phyloP scores from a whole-genome alignment of 331 rosid species.

The Pyrus hybrid region DNA sequence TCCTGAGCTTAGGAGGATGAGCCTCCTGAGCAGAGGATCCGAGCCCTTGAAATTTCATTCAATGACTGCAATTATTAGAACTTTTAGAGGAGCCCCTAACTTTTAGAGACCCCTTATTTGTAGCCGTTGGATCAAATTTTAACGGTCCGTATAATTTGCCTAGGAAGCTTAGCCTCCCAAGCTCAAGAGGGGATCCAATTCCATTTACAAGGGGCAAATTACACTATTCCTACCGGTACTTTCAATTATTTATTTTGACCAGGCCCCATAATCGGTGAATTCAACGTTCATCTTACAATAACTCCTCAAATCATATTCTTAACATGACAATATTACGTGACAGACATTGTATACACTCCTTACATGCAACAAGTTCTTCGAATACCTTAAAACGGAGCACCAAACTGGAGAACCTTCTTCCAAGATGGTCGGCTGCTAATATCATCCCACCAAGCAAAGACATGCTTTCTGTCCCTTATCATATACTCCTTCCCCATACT shows the following conservation, averaged over 20 bases:
- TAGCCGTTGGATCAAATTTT: too few relatives aligned
- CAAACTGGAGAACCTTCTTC: background rate
- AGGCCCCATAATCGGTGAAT: background rate
- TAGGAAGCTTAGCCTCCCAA: too few relatives aligned
- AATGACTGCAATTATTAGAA: too few relatives aligned
- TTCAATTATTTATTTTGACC: background rate
- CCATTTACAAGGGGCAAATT: background rate
- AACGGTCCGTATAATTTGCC: too few relatives aligned
- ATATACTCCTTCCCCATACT: background rate
- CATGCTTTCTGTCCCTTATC: background rate
- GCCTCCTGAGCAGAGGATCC: too few relatives aligned
- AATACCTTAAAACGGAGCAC: background rate
- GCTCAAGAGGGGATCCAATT: too few relatives aligned
- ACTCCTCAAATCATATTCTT: background rate
- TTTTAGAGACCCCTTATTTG: too few relatives aligned
- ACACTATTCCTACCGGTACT: background rate
- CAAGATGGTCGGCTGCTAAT: background rate
- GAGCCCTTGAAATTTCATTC: too few relatives aligned
- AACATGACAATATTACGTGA: background rate
- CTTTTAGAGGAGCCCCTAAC: too few relatives aligned
- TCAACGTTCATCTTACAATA: background rate
- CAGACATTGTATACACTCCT: too few relatives aligned
- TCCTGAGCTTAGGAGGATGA: too few relatives aligned
- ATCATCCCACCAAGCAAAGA: constrained; percentile 1
- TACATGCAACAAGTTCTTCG: background rate